These are phyloP conservation scores for Fragaria nilgerrensis DNA, from an alignment of 306 rosid genomes.

Conservation along the genomic window DNA sequence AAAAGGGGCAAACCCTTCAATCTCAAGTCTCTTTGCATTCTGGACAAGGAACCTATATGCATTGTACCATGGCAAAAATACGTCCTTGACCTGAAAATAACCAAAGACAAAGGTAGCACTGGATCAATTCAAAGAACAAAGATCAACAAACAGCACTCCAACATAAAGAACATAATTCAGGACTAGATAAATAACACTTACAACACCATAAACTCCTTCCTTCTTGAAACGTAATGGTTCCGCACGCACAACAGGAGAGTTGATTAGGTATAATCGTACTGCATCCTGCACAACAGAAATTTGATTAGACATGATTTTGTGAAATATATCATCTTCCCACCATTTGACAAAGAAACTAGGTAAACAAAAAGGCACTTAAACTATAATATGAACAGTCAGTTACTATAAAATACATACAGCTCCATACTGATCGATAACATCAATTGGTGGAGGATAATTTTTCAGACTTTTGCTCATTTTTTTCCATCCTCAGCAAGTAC, in stretches of 20 bases:
- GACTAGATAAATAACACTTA: slow-evolving; percentile 40
- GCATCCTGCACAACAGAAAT: slow-evolving; percentile 65
- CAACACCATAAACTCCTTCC: slow-evolving; percentile 98
- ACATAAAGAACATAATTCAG: not conserved
- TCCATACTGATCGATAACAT: slow-evolving; percentile 76
- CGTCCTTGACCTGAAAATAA: slow-evolving; percentile 73
- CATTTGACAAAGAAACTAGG: slow-evolving; percentile 13
- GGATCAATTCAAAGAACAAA: slow-evolving; percentile 3
- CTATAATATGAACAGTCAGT: not conserved
- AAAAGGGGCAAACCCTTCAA: slow-evolving; percentile 74
- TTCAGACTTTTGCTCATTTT: slow-evolving; percentile 97
- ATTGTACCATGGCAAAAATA: slow-evolving; percentile 96
- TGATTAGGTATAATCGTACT: slow-evolving; percentile 77
- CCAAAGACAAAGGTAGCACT: not conserved
- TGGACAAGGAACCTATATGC: slow-evolving; percentile 96
- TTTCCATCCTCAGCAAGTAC: slow-evolving; percentile 96
- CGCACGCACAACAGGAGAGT: slow-evolving; percentile 97
- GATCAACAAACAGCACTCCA: not conserved
- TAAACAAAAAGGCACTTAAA: too few relatives aligned
- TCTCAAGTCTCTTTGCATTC: slow-evolving; percentile 87
- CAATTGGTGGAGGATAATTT: slow-evolving; percentile 92
- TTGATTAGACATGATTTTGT: not conserved
- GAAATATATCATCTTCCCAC: slow-evolving; percentile 16
- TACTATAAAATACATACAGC: slow-evolving; percentile 55
- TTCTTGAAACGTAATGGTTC: slow-evolving; percentile 91